Conservation (phyloP, 495 filamentous ascomycete species). For the Neurospora hispaniola region DNA sequence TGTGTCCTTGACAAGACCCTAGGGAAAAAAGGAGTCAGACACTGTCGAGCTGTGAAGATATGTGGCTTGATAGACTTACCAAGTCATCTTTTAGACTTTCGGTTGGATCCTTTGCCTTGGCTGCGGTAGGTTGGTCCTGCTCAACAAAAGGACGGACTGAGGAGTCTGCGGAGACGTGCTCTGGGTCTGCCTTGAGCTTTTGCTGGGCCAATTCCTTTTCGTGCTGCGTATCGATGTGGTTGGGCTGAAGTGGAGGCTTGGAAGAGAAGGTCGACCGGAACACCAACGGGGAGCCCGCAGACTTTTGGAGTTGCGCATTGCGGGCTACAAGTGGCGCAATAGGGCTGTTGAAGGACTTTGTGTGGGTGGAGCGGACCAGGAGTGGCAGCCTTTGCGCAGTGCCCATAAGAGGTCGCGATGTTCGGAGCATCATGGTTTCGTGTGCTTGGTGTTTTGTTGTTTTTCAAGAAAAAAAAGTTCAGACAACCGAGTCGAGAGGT, state of each 20-base stretch:
- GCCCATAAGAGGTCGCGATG: conserved; percentile 9
- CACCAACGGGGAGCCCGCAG: not conserved
- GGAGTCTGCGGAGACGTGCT: conserved; percentile 47
- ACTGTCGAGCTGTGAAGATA: not conserved
- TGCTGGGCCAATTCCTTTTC: conserved; percentile 40
- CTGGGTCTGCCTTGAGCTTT: conserved; percentile 45
- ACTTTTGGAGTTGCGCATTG: not conserved
- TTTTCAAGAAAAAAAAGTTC: not conserved
- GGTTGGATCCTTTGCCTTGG: conserved; percentile 50
- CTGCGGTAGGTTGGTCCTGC: conserved; percentile 14
- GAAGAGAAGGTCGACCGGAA: conserved; percentile 10
- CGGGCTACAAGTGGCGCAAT: not conserved
- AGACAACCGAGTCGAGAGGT: not conserved
- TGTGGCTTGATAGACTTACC: conserved; percentile 38
- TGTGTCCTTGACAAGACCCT: conserved; percentile 81
- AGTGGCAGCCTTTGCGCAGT: conserved; percentile 5
- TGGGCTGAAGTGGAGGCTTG: conserved; percentile 17
- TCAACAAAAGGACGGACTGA: conserved; percentile 45
- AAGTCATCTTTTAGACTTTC: conserved; percentile 61
- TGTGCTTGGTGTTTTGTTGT: not conserved
- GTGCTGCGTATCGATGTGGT: conserved; percentile 35
- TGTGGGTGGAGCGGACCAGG: conserved; percentile 2
- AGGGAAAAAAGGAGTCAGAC: not conserved
- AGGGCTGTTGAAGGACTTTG: not conserved
- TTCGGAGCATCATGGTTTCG: conserved; percentile 11